Conservation (phyloP, 148 eudicot genomes). For the Dianthus caryophyllus region DNA sequence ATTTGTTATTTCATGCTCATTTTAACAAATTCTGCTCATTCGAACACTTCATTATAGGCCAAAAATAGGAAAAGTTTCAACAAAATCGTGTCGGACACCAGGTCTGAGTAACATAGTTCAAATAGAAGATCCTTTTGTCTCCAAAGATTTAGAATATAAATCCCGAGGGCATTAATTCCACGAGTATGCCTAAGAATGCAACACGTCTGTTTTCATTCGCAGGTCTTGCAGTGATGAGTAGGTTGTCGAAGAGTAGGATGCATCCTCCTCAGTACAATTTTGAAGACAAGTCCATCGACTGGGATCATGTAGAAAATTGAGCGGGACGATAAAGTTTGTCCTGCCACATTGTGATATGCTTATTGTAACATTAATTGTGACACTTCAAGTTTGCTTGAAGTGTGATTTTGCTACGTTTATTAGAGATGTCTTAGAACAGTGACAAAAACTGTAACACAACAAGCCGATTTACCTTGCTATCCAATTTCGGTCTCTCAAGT, state of each 20-base stretch:
- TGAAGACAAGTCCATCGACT: constrained; percentile 50
- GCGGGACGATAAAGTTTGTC: neutral
- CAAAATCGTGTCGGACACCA: too few species aligned
- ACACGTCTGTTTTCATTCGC: constrained; percentile 13
- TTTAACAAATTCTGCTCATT: too few species aligned
- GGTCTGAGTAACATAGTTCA: too few species aligned
- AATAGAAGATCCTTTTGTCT: too few species aligned
- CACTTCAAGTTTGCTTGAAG: constrained; percentile 7
- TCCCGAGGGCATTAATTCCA: neutral
- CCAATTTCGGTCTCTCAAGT: too few species aligned
- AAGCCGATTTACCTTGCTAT: too few species aligned
- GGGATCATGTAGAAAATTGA: constrained; percentile 47
- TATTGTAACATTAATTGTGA: neutral
- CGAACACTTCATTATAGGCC: too few species aligned
- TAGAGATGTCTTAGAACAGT: neutral
- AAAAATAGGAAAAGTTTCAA: too few species aligned
- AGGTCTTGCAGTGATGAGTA: constrained; percentile 75
- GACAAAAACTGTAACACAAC: neutral
- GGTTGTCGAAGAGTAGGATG: constrained; percentile 58
- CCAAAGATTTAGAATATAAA: too few species aligned
- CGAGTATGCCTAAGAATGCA: neutral
- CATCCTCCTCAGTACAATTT: constrained; percentile 39
- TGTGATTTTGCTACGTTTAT: neutral
- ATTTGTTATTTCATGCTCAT: too few species aligned
- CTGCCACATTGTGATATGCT: constrained; percentile 10